Evolutionary conservation across 805 yeast species (phyloP).

Genomic region (Candida orba): DNA sequence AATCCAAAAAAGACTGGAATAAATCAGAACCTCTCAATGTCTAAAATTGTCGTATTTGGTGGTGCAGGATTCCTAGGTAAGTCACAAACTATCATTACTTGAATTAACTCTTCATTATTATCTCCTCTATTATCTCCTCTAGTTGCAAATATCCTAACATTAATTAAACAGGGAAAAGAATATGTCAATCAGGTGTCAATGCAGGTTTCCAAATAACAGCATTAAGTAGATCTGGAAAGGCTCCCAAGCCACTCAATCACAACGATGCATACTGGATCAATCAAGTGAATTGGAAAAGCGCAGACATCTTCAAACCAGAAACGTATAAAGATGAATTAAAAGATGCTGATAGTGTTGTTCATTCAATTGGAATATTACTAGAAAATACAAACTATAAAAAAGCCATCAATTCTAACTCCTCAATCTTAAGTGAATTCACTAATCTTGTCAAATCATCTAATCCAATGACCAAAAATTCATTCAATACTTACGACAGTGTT

Average conservation of each 20-base stretch:
- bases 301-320: slow-evolving; percentile 59
- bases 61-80: slow-evolving; percentile 68
- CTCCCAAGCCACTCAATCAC: slow-evolving; percentile 30
- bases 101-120: not conserved
- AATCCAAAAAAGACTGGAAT: too few species aligned
- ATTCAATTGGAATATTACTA: slow-evolving; percentile 70
- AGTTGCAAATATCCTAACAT: not conserved
- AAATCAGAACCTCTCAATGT: slow-evolving; percentile 7
- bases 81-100: not conserved
- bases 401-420: slow-evolving; percentile 26
- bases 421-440: slow-evolving; percentile 28
- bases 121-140: not conserved
- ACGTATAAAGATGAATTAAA: slow-evolving; percentile 43
- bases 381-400: slow-evolving; percentile 66
- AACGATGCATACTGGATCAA: slow-evolving; percentile 40
- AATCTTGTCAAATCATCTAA: slow-evolving; percentile 45
- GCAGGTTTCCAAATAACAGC: slow-evolving; percentile 64
- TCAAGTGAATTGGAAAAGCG: slow-evolving; percentile 59
- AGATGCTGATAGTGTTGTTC: slow-evolving; percentile 64
- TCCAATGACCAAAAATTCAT: slow-evolving; percentile 41
- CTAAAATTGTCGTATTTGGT: slow-evolving; percentile 63
- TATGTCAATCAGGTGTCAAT: slow-evolving; percentile 60
- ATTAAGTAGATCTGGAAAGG: slow-evolving; percentile 49
- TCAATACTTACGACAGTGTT: slow-evolving; percentile 50
- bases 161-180: slow-evolving; percentile 35